Evolutionary conservation across 768 basidiomycete species (phyloP).

Genomic region (Hirschioporus abietinus): DNA sequence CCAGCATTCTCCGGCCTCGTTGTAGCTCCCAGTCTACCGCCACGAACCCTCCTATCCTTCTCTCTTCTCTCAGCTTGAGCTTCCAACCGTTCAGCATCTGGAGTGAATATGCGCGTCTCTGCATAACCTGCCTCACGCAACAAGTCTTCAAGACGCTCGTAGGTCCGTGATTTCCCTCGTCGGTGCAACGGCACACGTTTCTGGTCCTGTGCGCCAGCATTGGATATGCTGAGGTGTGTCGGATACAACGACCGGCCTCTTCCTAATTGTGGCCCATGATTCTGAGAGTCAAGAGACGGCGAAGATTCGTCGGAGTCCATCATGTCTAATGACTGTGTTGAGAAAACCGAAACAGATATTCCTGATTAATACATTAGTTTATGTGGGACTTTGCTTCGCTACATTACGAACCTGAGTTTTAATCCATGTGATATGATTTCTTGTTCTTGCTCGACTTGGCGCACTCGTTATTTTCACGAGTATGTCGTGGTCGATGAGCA

Average conservation of each 20-base stretch:
- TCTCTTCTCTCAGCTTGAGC: constrained; percentile 23
- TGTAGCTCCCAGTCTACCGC: constrained; percentile 27
- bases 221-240: background rate
- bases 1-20: constrained; percentile 38
- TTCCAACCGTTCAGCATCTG: constrained; percentile 59
- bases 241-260: background rate
- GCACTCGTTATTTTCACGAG: too few species aligned
- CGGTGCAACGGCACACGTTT: constrained; percentile 67
- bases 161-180: constrained; percentile 73
- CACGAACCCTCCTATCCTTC: constrained; percentile 18
- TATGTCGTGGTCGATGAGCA: too few species aligned
- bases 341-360: background rate
- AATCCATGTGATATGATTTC: background rate
- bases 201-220: constrained; percentile 13
- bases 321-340: background rate
- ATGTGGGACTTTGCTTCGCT: background rate
- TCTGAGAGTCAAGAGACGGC: background rate
- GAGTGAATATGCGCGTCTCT: constrained; percentile 86
- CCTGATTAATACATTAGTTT: background rate
- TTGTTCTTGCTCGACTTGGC: too few species aligned
- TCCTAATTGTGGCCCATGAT: background rate
- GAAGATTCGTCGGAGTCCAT: constrained; percentile 1
- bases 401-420: background rate
- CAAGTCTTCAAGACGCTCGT: constrained; percentile 81
- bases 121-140: constrained; percentile 87